These are phyloP conservation scores for Talaromyces islandicus DNA, from an alignment of 2,329 filamentous ascomycete genomes.

Conservation along the genomic window DNA sequence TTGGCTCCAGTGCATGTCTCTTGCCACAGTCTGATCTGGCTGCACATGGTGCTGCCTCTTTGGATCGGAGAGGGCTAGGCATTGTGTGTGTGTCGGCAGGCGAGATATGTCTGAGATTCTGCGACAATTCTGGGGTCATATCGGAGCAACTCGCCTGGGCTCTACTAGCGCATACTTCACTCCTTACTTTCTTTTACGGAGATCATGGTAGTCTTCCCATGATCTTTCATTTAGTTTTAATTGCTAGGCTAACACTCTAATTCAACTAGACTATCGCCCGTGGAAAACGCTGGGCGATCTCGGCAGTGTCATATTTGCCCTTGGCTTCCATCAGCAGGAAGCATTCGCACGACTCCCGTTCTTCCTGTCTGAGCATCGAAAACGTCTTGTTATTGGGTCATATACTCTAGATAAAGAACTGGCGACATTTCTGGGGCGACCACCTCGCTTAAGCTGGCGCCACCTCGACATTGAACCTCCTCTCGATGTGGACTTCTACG, in stretches of 20 bases:
- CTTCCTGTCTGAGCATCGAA: conserved; percentile 22
- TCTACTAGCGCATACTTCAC: conserved; percentile 17
- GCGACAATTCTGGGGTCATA: conserved; percentile 17
- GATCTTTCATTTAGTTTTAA: too few species aligned
- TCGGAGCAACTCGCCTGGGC: conserved; percentile 24
- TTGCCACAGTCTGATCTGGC: conserved; percentile 8
- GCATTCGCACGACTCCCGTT: conserved; percentile 14
- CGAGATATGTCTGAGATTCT: conserved; percentile 24
- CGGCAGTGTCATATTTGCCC: conserved; percentile 11
- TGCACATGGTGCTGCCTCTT: conserved; percentile 2
- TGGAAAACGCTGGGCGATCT: conserved; percentile 14
- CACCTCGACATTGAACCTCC: conserved; percentile 22
- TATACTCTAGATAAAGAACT: conserved; percentile 24
- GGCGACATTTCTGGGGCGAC: conserved; percentile 22
- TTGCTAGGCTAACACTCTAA: background rate
- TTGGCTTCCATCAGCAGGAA: conserved; percentile 9
- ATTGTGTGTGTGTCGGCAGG: conserved; percentile 16
- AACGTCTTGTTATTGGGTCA: conserved; percentile 18
- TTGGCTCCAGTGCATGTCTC: conserved; percentile 14
- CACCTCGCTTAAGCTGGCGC: conserved; percentile 20
- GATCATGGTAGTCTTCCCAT: conserved; percentile 9
- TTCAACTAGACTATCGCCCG: conserved; percentile 11
- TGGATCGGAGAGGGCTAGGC: conserved; percentile 11
- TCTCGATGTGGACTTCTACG: conserved; percentile 21
- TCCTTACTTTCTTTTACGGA: conserved; percentile 19